These are phyloP conservation scores for Rubus parviflorus DNA, from an alignment of 306 rosid species.

Conservation along the genomic window DNA sequence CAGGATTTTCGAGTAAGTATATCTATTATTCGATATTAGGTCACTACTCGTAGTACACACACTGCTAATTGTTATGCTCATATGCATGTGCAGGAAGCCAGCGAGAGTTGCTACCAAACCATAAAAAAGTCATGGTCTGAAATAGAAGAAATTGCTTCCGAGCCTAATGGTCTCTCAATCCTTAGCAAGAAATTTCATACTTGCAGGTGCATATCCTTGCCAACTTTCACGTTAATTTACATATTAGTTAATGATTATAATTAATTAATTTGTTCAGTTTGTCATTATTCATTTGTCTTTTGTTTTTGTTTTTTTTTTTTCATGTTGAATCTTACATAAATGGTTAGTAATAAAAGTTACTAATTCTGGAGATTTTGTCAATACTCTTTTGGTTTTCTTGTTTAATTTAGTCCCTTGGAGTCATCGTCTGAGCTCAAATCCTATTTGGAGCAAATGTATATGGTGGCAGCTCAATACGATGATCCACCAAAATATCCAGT, in stretches of 20 bases:
- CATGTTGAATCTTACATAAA: neutral
- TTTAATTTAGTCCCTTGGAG: constrained; percentile 36
- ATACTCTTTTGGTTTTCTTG: neutral
- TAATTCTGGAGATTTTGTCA: neutral
- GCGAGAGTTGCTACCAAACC: constrained; percentile 48
- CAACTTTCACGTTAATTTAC: constrained; percentile 23
- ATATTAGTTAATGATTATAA: neutral
- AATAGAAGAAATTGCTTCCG: constrained; percentile 42
- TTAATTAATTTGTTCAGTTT: neutral
- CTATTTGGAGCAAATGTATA: constrained; percentile 20
- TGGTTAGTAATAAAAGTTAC: neutral
- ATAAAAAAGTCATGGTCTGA: constrained; percentile 54
- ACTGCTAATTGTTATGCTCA: neutral
- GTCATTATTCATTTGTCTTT: neutral
- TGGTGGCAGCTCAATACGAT: constrained; percentile 45
- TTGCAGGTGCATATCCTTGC: constrained; percentile 38
- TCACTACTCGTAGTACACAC: neutral
- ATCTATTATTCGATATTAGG: neutral
- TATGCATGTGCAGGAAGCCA: constrained; percentile 43
- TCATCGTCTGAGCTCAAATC: constrained; percentile 28
- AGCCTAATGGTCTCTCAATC: constrained; percentile 40
- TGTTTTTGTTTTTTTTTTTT: neutral
- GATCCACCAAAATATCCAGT: constrained; percentile 45
- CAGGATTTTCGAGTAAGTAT: constrained; percentile 40
- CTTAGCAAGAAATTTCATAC: constrained; percentile 51